Evolutionary conservation across 345 rosid species (phyloP), one percentile per base, ranked within the genome.

Genomic region (Anastatica hierochuntica): DNA sequence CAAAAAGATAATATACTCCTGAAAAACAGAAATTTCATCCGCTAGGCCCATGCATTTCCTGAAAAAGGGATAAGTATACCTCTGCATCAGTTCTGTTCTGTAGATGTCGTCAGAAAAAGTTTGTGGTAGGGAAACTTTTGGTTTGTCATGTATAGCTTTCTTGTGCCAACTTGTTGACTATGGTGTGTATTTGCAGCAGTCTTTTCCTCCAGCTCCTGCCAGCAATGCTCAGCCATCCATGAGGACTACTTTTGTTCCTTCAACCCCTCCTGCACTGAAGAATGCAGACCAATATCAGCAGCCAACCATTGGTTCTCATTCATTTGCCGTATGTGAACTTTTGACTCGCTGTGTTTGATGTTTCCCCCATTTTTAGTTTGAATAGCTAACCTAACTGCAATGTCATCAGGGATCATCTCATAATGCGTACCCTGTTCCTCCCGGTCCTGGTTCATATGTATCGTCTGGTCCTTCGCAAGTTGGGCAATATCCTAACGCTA

Each of bases 221-320:
- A 56, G 63, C 68, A 67, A 52, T 53, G 44, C 72, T 54, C 89
- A 85, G 72, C 78, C 77, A 45, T 44, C 79, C 15, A 66, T 74
- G 21, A 85, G 87, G 74, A 64, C 92, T 70, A 62, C 90, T 12
- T 94, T 94, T 56, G 75, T 85, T 60, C 99, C 99, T 63, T 76
- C 95, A 35, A 77, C 81, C 70, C 81, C 82, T 61, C 72, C 85
- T 67, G 79, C 71, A 49, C 79, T 85, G 70, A 83, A 69, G 73
- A 85, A 83, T 62, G 85, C 81, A 17, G 92, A 75, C 45, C 95
- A 83, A 65, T 94, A 79, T 66, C 95, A 88, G 77, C 95, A 81
- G 69, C 81, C 86, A 39, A 76, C 84, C 34, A 60, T 75, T 74
- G 79, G 70, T 44, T 76, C 97, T 74, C 95, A 88, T 58, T 70